phyloP scores from a whole-genome alignment of 805 yeast species.

The Kodamaea hsintzibuensis region DNA sequence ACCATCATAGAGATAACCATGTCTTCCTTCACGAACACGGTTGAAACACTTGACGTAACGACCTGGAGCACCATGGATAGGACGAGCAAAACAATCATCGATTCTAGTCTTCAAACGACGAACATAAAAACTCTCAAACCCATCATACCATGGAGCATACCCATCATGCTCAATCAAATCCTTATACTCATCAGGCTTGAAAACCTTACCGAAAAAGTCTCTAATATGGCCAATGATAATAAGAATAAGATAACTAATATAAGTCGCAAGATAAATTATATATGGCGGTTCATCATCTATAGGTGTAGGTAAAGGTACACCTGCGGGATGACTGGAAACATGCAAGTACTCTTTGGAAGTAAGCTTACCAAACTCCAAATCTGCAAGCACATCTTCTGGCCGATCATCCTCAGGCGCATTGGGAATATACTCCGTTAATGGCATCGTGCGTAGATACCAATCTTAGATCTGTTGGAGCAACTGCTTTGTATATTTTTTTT shows the following conservation, averaged over 20 bases:
- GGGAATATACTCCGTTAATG: conserved; percentile 26
- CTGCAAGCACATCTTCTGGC: conserved; percentile 36
- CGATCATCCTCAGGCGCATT: conserved; percentile 40
- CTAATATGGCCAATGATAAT: conserved; percentile 88
- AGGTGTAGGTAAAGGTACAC: conserved; percentile 61
- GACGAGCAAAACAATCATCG: conserved; percentile 93
- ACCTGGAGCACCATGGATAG: conserved; percentile 98
- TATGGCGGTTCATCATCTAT: conserved; percentile 87
- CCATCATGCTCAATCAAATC: conserved; percentile 81
- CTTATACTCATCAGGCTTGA: conserved; percentile 63
- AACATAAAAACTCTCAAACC: conserved; percentile 90
- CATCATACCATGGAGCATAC: conserved; percentile 93
- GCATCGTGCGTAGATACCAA: neutral
- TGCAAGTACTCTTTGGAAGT: conserved; percentile 66
- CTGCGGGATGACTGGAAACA: conserved; percentile 56
- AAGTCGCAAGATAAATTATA: conserved; percentile 74
- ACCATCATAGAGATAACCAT: conserved; percentile 74
- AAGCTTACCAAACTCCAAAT: conserved; percentile 72
- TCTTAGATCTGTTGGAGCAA: neutral
- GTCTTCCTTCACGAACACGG: conserved; percentile 67
- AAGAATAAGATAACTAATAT: conserved; percentile 78
- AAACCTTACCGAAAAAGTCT: conserved; percentile 80
- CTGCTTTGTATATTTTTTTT: conserved; percentile 4
- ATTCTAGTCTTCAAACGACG: conserved; percentile 88
- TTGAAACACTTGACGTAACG: conserved; percentile 81